Base-by-base conservation (phyloP, 163 green algal genomes). In the Chlamydomonas reinhardtii region DNA sequence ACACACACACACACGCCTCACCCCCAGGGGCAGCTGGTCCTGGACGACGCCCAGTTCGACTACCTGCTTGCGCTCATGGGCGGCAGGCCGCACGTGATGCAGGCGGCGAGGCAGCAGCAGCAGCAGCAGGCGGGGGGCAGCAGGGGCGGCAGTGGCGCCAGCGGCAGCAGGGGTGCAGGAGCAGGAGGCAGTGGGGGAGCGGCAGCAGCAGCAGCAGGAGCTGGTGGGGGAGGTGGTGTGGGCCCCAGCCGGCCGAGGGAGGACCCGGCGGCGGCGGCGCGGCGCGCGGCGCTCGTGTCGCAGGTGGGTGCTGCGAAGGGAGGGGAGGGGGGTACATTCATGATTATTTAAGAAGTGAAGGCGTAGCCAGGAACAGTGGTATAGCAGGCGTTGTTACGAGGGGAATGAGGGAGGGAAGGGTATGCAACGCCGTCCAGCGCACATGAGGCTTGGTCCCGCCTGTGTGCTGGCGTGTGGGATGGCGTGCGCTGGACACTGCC, bases 1-100 rank as follows among this genome's bases (percentile, higher is more conserved):
- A 15, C 31, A 17, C 14, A 39, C 65, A 35, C 65, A 32, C 2
- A 12, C 68, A 48, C 12, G 6, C 74, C 52, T 2, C 19, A 48
- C 19, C 25, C 80, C 69, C 85, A 92, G 82, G 87, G 91, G 32
- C n/a, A 62, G 22, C 17, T 97, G 12, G 56, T 76, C 2, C 86
- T 97, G 83, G 95, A 97, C 39, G 87, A 94, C 22, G 92, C 92
- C 0, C 95, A 97, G 73, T 88, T 89, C 39, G 95, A 97, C 37
- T 97, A 97, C 88, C 74, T 95, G 35, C 62, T 92, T 19, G 94
- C 94, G 25, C 81, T 96, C 15, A 61, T 96, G 25, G 93, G 81
- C 25, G 77, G 80, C 9, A 76, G 89, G 69, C 73, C 70, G 56
- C 29, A 35, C 27, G 82, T 71, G 25, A 59, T 88, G 81, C 37